These are phyloP conservation scores for Aspergillus sp. DNA, from an alignment of 2,329 filamentous ascomycete species.

Conservation along the genomic window DNA sequence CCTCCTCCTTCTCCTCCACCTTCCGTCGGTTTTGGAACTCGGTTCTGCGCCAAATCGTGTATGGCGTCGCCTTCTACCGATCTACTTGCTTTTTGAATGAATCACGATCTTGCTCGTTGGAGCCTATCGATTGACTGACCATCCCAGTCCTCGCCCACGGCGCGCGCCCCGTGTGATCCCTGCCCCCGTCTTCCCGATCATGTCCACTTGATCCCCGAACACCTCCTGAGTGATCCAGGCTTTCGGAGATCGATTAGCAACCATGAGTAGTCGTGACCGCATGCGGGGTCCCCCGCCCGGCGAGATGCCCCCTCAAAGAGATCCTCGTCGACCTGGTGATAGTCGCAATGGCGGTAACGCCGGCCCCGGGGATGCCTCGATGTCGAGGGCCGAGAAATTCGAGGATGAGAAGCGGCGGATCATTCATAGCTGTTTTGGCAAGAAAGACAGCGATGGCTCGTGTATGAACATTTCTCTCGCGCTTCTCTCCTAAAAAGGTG, in stretches of 20 bases:
- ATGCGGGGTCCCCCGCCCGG: conserved; percentile 35
- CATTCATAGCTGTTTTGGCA: conserved; percentile 90
- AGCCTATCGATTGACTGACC: conserved; percentile 12
- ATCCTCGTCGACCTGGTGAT: conserved; percentile 37
- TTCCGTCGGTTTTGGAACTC: not conserved
- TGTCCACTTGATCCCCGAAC: conserved; percentile 34
- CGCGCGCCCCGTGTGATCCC: conserved; percentile 19
- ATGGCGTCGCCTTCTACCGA: conserved; percentile 7
- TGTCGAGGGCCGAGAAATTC: conserved; percentile 74
- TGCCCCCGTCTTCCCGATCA: conserved; percentile 29
- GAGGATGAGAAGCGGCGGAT: conserved; percentile 97
- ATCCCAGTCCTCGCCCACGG: conserved; percentile 1
- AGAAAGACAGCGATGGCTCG: conserved; percentile 82
- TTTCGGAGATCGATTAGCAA: conserved; percentile 24
- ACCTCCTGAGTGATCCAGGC: conserved; percentile 30
- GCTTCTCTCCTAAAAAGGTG: not conserved
- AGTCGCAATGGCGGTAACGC: conserved; percentile 33
- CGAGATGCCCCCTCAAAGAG: conserved; percentile 32
- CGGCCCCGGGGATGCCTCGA: conserved; percentile 31
- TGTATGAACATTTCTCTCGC: conserved; percentile 57
- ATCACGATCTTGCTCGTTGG: conserved; percentile 10
- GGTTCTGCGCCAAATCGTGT: not conserved
- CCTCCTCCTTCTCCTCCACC: conserved; percentile 17
- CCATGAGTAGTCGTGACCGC: conserved; percentile 43
- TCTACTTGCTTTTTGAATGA: not conserved